These are phyloP conservation scores for Pythium phragmitis DNA, from an alignment of 352 stramenopile genomes.

Conservation along the genomic window DNA sequence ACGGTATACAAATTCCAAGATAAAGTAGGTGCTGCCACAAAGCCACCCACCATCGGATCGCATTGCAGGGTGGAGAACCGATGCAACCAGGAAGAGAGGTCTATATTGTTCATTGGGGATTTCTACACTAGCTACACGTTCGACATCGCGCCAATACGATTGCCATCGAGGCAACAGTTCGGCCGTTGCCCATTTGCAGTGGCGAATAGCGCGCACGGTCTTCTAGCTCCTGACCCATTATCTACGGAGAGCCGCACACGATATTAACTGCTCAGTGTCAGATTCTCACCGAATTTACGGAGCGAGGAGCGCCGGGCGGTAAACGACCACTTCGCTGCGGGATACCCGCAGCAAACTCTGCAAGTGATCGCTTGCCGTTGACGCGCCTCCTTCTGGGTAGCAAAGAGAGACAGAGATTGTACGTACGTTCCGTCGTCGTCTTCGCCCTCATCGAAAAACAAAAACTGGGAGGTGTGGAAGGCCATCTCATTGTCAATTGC, in stretches of 20 bases:
- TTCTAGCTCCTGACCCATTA: slow-evolving; percentile 35
- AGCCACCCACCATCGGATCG: neutral
- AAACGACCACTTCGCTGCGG: neutral
- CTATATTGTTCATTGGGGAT: slow-evolving; percentile 16
- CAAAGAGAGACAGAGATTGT: neutral
- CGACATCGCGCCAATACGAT: neutral
- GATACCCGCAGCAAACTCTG: neutral
- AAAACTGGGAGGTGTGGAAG: slow-evolving; percentile 64
- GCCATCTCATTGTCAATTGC: slow-evolving; percentile 51
- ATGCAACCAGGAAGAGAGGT: slow-evolving; percentile 2
- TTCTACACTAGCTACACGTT: slow-evolving; percentile 18
- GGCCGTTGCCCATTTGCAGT: neutral
- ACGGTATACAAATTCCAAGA: slow-evolving; percentile 55
- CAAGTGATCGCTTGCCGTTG: slow-evolving; percentile 2
- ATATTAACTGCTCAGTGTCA: slow-evolving; percentile 88
- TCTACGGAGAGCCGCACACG: slow-evolving; percentile 49
- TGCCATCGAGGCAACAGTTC: neutral
- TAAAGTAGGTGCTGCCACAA: neutral
- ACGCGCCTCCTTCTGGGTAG: neutral
- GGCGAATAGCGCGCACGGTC: slow-evolving; percentile 9
- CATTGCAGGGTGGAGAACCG: neutral
- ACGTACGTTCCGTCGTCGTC: slow-evolving; percentile 83
- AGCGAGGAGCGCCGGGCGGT: neutral
- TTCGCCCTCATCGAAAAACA: slow-evolving; percentile 76
- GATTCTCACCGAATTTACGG: slow-evolving; percentile 28